These are phyloP conservation scores for Platismatia glauca DNA, from an alignment of 495 filamentous ascomycete species.

Conservation along the genomic window DNA sequence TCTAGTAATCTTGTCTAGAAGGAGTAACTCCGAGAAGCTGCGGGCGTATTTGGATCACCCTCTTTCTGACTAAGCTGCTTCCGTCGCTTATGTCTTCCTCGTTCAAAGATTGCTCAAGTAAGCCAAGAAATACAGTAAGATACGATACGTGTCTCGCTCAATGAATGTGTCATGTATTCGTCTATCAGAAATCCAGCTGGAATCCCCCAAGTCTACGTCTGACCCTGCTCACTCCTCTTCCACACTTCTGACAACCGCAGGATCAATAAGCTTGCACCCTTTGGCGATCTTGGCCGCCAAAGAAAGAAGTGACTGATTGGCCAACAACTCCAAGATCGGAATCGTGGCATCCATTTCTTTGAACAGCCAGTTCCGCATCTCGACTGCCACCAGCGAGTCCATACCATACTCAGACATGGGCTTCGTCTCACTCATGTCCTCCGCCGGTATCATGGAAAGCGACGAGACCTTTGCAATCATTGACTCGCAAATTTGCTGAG, in stretches of 20 bases:
- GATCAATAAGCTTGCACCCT: neutral
- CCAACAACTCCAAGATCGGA: constrained; percentile 33
- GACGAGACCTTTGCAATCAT: constrained; percentile 2
- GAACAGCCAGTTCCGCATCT: constrained; percentile 35
- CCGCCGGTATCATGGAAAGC: constrained; percentile 2
- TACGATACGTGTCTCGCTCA: too few species aligned
- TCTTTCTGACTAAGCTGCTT: too few species aligned
- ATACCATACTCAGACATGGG: constrained; percentile 28
- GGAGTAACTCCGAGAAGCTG: too few species aligned
- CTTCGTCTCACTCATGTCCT: constrained; percentile 12
- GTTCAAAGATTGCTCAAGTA: too few species aligned
- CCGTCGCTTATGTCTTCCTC: too few species aligned
- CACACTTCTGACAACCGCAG: neutral
- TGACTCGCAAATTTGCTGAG: neutral
- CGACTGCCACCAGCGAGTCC: constrained; percentile 35
- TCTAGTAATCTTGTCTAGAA: too few species aligned
- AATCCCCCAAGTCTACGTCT: neutral
- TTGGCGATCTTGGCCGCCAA: constrained; percentile 8
- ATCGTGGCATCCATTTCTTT: constrained; percentile 28
- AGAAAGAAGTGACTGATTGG: neutral
- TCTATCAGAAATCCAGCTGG: neutral
- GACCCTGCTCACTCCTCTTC: too few species aligned
- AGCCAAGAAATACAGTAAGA: too few species aligned
- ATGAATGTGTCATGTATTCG: neutral
- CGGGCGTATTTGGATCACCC: too few species aligned